Evolutionary conservation across 1,284 basidiomycete species (phyloP).

Genomic region (Pseudozyma flocculosa): DNA sequence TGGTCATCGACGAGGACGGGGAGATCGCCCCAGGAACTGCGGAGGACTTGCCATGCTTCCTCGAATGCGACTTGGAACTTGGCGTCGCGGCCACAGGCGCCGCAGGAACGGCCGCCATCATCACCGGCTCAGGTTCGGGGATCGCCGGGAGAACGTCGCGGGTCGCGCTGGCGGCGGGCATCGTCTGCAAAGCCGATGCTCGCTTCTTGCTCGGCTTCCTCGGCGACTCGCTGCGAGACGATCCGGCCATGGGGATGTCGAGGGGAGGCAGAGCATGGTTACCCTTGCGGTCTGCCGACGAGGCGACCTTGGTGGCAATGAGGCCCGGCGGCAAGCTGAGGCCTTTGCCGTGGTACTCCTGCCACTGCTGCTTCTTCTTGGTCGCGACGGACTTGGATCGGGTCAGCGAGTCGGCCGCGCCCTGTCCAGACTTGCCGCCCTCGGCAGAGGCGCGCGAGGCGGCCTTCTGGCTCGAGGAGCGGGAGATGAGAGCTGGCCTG

Average conservation of each 20-base stretch:
- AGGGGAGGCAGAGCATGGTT: neutral
- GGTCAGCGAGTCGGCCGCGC: constrained; percentile 5
- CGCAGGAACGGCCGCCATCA: no score
- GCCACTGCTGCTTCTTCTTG: constrained; percentile 24
- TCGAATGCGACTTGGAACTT: constrained; percentile 9
- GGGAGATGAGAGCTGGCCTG: constrained; percentile 23
- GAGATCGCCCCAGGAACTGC: neutral
- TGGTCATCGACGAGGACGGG: constrained; percentile 20
- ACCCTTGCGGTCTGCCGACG: constrained; percentile 6
- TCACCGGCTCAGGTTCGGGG: neutral
- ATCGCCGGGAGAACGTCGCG: neutral
- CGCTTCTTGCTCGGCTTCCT: constrained; percentile 2
- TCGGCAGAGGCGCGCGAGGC: constrained; percentile 8
- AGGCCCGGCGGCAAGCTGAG: constrained; percentile 44
- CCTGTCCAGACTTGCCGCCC: neutral
- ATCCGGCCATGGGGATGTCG: neutral
- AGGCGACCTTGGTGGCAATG: constrained; percentile 41
- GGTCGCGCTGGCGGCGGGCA: constrained; percentile 1
- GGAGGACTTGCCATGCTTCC: neutral
- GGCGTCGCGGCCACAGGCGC: no score
- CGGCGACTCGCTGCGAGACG: neutral
- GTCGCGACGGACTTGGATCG: constrained; percentile 25
- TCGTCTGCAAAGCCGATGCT: neutral
- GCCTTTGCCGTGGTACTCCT: constrained; percentile 42
- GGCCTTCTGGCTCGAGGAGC: constrained; percentile 34